Base-by-base conservation (phyloP, 306 rosid genomes). In the Psophocarpus tetragonolobus region DNA sequence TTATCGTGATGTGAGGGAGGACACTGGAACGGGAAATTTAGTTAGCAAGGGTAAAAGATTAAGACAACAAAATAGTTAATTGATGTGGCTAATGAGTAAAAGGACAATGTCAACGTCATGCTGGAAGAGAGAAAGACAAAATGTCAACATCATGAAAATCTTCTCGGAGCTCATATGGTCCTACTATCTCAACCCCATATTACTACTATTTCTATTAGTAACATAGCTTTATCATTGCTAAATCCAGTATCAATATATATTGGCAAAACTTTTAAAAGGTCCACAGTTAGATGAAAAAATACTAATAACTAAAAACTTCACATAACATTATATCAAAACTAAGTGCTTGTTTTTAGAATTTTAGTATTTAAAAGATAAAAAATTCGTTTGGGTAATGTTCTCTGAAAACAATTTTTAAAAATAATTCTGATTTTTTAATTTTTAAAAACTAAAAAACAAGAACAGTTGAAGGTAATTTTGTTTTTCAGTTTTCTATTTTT, bases 61-160 rank as follows among this genome's bases (percentile, higher is more conserved):
- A 91, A 2, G 97, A 88, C 13, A 91, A 85, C 81, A 87, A 96
- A 54, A 85, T 89, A 23, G 97, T 94, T 21, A 17, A 87, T 90
- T 58, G 90, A 77, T 73, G 88, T 84, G 75, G 93, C 97, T 50
- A 90, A 90, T 81, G 98, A 90, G 85, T 92, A 93, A 94, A 94
- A 91, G 80, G 97, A 94, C 74, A 89, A 77, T 72, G 90, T 87
- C 77, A 88, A 81, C 75, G 97, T 92, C 79, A 90, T 94, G 98
- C 79, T 92, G 18, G 96, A 90, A 77, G 96, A 92, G 77, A 88
- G 97, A 83, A 88, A 90, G 71, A 77, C 89, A 0, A 89, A 86
- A n/a, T n/a, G n/a, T n/a, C n/a, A n/a, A n/a, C n/a, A n/a, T n/a
- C 96, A 89, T 92, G 98, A 86, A 82, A 68, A 75, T 44, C 76